Percentiles rank a stretch among this genome's conserved stretches.
Conservation (phyloP, 2,329 filamentous ascomycete species). For the Cercospora nicotianae region DNA sequence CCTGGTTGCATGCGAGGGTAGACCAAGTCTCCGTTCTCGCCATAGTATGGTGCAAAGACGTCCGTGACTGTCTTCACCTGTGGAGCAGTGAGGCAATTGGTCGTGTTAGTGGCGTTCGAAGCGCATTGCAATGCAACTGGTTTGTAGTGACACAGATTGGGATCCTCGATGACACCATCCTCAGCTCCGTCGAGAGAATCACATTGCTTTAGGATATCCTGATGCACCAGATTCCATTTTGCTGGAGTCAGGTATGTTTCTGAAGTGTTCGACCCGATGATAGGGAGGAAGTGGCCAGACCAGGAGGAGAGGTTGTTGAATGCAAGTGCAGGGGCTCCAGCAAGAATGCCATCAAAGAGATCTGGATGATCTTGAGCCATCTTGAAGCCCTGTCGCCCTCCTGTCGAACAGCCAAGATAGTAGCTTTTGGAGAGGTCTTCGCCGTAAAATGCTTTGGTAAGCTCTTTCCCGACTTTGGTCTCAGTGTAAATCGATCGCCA, state of each 20-base stretch:
- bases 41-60: constrained; percentile 44
- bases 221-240: constrained; percentile 45
- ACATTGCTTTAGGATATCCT: constrained; percentile 50
- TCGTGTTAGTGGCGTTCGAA: constrained; percentile 37
- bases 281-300: constrained; percentile 44
- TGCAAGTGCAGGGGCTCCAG: constrained; percentile 46
- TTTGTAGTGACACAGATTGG: constrained; percentile 46
- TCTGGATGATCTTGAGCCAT: constrained; percentile 46
- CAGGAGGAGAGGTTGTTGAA: constrained; percentile 45
- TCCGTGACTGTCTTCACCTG: constrained; percentile 46
- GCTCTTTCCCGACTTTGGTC: constrained; percentile 35
- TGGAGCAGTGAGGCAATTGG: constrained; percentile 44
- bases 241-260: constrained; percentile 41
- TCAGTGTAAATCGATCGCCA: constrained; percentile 39
- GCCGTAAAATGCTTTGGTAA: constrained; percentile 40
- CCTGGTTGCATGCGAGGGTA: constrained; percentile 54
- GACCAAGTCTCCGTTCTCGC: constrained; percentile 46
- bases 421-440: constrained; percentile 46
- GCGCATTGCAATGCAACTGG: constrained; percentile 42
- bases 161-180: constrained; percentile 50
- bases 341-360: constrained; percentile 51
- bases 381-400: constrained; percentile 50
- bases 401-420: constrained; percentile 50
- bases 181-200: constrained; percentile 48
- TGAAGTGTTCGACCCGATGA: constrained; percentile 41